Evolutionary conservation across 2,329 filamentous ascomycete species (phyloP), one percentile per base, ranked within the genome.

Genomic region (Apiospora pterosperma): DNA sequence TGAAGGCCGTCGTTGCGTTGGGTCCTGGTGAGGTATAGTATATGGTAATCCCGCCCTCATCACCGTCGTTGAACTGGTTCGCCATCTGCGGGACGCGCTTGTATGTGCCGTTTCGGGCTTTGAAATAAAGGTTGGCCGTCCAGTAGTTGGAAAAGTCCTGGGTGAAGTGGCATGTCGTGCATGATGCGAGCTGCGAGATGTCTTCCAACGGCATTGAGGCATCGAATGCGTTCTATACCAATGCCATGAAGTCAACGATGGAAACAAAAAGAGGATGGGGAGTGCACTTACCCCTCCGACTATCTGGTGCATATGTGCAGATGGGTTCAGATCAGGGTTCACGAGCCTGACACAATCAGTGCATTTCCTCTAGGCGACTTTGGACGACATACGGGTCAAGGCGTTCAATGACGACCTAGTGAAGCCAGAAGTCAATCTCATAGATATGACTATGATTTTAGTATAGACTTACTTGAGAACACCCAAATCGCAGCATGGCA

Each of bases 111-210:
- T 71, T 72, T 8, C 66, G 69, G 36, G 71, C 73, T 55, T 69
- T 68, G 64, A 75, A 75, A 65, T 75, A 73, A 65, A 76, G 41
- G 63, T 73, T 76, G 1, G 73, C 70, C 6, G 74, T 75, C 73
- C 72, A 75, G 63, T 75, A 75, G 65, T 77, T 75, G 44, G 64
- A 71, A 59, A 73, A 67, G 65, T 77, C 74, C 60, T 78, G 74
- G 12, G 69, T 73, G 59, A 76, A 75, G 44, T 73, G 72, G 62
- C 76, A 78, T 1, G 68, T 77, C 7, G 76, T 78, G 62, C 68
- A 70, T 5, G 67, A 65, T 2, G 67, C 73, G 23, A 59, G 64
- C 25, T 59, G 68, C 25, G 73, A 66, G 59, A 69, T 59, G 64
- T 66, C 68, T 8, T 38, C 62, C 14, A 72, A 70, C 21, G 60